Evolutionary conservation across 257 asterid genomes (phyloP).

Genomic region (Linaria vulgaris): DNA sequence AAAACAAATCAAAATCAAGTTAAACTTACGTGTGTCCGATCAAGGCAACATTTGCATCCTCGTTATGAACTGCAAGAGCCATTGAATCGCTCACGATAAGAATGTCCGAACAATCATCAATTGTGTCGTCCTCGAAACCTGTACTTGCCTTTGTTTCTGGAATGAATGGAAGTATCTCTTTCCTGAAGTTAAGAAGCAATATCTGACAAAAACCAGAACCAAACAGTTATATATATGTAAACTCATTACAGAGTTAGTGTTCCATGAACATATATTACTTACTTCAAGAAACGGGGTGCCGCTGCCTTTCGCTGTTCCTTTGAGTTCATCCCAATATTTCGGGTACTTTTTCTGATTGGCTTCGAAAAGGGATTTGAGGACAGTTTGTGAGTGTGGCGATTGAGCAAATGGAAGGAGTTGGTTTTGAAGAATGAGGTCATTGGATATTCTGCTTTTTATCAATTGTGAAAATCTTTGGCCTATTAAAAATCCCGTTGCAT

Average conservation of each 20-base stretch:
- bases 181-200: constrained; percentile 77
- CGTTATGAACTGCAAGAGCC: constrained; percentile 89
- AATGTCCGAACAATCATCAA: constrained; percentile 73
- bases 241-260: too few species aligned
- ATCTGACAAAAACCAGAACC: constrained; percentile 40
- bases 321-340: constrained; percentile 71
- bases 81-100: constrained; percentile 69
- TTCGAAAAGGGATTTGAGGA: constrained; percentile 46
- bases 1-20: neutral
- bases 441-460: constrained; percentile 61
- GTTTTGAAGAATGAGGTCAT: constrained; percentile 62
- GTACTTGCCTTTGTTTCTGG: constrained; percentile 29
- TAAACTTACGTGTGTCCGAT: constrained; percentile 70
- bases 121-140: constrained; percentile 25
- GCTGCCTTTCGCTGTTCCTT: constrained; percentile 78
- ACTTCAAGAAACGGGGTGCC: constrained; percentile 68
- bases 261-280: too few species aligned
- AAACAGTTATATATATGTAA: too few species aligned
- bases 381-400: constrained; percentile 44
- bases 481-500: constrained; percentile 56
- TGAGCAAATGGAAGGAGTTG: constrained; percentile 80
- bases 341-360: constrained; percentile 59
- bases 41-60: constrained; percentile 86
- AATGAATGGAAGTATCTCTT: constrained; percentile 73
- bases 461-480: constrained; percentile 56